phyloP scores from a whole-genome alignment of 257 asterid genomes.

The Striga asiatica region DNA sequence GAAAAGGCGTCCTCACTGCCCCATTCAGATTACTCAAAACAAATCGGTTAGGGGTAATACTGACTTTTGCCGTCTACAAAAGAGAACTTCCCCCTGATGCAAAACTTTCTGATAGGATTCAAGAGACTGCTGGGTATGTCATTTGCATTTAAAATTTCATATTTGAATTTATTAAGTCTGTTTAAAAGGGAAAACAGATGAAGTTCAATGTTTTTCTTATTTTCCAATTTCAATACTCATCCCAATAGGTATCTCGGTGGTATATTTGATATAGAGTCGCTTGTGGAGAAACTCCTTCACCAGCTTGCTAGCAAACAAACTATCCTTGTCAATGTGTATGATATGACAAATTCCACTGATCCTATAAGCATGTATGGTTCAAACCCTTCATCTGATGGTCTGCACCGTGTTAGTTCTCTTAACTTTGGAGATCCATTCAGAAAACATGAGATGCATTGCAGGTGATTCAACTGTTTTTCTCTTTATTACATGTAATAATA shows the following conservation, averaged over 20 bases:
- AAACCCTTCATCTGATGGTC: slow-evolving; percentile 36
- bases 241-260: slow-evolving; percentile 91
- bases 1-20: slow-evolving; percentile 96
- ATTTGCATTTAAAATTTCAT: neutral
- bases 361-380: slow-evolving; percentile 94
- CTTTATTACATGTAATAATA: neutral
- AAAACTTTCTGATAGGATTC: slow-evolving; percentile 64
- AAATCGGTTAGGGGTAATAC: slow-evolving; percentile 86
- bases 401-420: slow-evolving; percentile 55
- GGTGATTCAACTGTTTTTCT: slow-evolving; percentile 35
- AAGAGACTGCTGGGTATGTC: slow-evolving; percentile 74
- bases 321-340: slow-evolving; percentile 83
- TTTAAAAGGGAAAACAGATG: too few relatives aligned
- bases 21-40: slow-evolving; percentile 90
- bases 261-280: slow-evolving; percentile 89
- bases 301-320: slow-evolving; percentile 98
- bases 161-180: neutral
- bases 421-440: slow-evolving; percentile 94
- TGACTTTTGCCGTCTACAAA: slow-evolving; percentile 91
- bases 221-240: slow-evolving; percentile 1
- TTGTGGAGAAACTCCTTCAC: slow-evolving; percentile 91
- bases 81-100: slow-evolving; percentile 57
- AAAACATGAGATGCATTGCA: slow-evolving; percentile 97
- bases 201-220: too few relatives aligned
- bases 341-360: slow-evolving; percentile 51